Percentiles rank a stretch among this genome's conserved stretches.
These are phyloP conservation scores for Aspergillus neotritici DNA, from an alignment of 2,329 filamentous ascomycete species.

Conservation along the genomic window DNA sequence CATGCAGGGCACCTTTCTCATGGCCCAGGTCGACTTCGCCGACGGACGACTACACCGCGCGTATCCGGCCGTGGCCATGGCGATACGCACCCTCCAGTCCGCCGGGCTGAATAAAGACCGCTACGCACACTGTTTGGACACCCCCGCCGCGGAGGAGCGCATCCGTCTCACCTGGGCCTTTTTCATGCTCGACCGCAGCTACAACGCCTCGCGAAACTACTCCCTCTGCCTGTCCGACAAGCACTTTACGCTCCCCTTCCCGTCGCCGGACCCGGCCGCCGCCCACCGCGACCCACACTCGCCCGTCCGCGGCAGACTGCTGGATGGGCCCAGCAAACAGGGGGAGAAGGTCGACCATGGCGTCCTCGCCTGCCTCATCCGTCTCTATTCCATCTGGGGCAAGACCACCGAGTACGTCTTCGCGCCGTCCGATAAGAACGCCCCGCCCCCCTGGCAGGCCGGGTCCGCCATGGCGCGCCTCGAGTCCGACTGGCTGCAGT, in stretches of 20 bases:
- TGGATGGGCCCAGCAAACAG: conserved; percentile 12
- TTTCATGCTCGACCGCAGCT: conserved; percentile 23
- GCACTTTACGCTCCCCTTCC: conserved; percentile 20
- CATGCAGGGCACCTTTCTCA: conserved; percentile 20
- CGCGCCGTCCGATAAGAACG: conserved; percentile 12
- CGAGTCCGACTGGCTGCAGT: conserved; percentile 24
- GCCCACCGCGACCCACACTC: neutral
- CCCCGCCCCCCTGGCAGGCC: conserved; percentile 19
- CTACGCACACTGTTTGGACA: conserved; percentile 4
- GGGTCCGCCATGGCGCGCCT: conserved; percentile 19
- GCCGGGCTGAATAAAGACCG: conserved; percentile 15
- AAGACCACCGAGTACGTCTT: conserved; percentile 24
- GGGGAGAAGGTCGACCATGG: conserved; percentile 18
- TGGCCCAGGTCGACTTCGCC: conserved; percentile 22
- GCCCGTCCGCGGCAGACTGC: conserved; percentile 8
- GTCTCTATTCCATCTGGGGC: conserved; percentile 21
- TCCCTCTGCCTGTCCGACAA: conserved; percentile 21
- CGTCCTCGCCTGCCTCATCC: conserved; percentile 18
- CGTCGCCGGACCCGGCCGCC: conserved; percentile 1
- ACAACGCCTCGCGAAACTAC: conserved; percentile 21
- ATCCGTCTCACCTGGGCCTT: conserved; percentile 21
- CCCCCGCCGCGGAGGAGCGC: conserved; percentile 10
- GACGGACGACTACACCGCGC: conserved; percentile 18
- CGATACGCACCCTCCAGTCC: conserved; percentile 19
- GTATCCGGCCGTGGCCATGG: conserved; percentile 18